Conservation (phyloP, 164 flowering plant genomes). For the Tetracentron sinense region DNA sequence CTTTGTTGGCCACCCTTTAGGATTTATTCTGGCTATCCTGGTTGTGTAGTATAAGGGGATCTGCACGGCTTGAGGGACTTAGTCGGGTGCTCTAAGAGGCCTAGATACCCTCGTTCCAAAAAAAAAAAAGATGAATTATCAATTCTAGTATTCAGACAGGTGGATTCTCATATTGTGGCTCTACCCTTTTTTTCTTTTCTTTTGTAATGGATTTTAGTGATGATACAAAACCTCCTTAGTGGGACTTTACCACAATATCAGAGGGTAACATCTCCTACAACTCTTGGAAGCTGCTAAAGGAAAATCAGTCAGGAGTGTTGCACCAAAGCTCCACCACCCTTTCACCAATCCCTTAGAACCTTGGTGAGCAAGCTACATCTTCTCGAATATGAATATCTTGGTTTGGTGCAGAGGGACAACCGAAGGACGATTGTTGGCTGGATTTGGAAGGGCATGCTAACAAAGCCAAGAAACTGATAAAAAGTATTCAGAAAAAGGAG, state of each 20-base stretch:
- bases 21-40: too few species aligned
- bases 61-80: too few species aligned
- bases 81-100: too few species aligned
- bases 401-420: background rate
- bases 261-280: background rate
- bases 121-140: too few species aligned
- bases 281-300: background rate
- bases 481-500: background rate
- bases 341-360: background rate
- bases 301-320: background rate
- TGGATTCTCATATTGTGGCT: too few species aligned
- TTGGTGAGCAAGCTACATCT: background rate
- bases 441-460: background rate
- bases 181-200: too few species aligned
- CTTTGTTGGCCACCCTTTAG: too few species aligned
- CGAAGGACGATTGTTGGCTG: background rate
- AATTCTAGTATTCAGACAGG: too few species aligned
- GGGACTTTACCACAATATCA: background rate
- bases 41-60: too few species aligned
- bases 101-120: too few species aligned
- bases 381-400: background rate
- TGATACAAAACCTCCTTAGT: too few species aligned
- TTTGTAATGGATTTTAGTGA: background rate
- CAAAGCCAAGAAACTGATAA: background rate
- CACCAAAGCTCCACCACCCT: background rate